Conservation (phyloP, 2,329 filamentous ascomycete species). For the Orbilia oligospora region DNA sequence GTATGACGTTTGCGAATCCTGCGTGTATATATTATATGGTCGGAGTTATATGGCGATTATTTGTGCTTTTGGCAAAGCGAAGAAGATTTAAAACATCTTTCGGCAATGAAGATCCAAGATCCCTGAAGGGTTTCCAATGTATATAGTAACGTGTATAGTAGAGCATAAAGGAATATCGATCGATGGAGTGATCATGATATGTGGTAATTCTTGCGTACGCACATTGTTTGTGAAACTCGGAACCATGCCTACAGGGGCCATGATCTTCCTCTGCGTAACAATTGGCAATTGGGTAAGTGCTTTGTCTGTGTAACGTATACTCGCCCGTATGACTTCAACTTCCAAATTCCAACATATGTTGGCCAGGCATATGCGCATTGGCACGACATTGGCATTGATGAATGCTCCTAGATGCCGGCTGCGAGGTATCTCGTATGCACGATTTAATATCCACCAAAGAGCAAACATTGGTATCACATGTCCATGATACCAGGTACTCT, state of each 20-base stretch:
- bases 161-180: no score
- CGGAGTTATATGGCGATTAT: slow-evolving; percentile 37
- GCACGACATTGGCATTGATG: neutral
- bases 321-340: neutral
- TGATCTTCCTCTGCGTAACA: slow-evolving; percentile 1
- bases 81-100: no score
- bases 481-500: neutral
- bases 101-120: neutral
- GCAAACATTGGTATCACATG: slow-evolving; percentile 10
- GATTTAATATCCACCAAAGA: slow-evolving; percentile 6
- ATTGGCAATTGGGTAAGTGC: slow-evolving; percentile 1
- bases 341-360: slow-evolving; percentile 18
- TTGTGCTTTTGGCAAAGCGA: neutral
- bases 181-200: slow-evolving; percentile 10
- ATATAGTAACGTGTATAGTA: slow-evolving; percentile 1
- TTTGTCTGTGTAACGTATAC: neutral
- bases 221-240: neutral
- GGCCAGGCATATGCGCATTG: neutral
- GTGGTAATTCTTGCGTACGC: slow-evolving; percentile 3
- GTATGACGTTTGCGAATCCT: neutral
- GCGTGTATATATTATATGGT: neutral
- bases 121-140: neutral
- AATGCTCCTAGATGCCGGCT: slow-evolving; percentile 10
- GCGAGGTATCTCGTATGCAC: slow-evolving; percentile 4
- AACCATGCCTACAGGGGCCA: slow-evolving; percentile 2